Base-by-base conservation (phyloP, 1,284 basidiomycete species). In the Malassezia dermatis region DNA sequence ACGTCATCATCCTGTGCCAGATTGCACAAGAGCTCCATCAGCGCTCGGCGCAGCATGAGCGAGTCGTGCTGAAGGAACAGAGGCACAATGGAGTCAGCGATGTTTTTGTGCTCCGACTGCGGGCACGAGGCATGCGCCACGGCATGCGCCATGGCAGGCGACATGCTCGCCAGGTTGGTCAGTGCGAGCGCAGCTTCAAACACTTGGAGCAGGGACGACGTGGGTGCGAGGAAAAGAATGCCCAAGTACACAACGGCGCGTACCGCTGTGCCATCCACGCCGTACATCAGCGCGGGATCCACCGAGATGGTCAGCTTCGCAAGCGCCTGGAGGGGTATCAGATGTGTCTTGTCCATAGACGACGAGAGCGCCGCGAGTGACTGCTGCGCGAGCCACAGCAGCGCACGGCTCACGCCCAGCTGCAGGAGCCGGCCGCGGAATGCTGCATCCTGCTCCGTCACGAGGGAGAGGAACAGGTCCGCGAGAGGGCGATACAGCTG, bases 131-230 rank as follows among this genome's bases (percentile, higher is more conserved):
- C 45, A 8, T 27, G 43, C 4, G 61, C 63, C n/a, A 69, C 59
- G 8, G 82, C 80, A 17, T 80, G 28, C 10, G 63, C 60, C 23
- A 64, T 37, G 6, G 53, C 53, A 8, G 59, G 55, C 6, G 55
- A 54, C 8, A 69, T 51, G n/a, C 88, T 89, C 1, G 90, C 84
- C 31, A 98, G 77, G 71, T 98, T 98, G 4, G 93, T 98, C 45
- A 98, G 80, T 1, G 90, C 91, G 87, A 98, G 91, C 59, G 90
- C 79, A 3, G 84, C 83, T 75, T 98, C 93, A 68, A 98, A 98
- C 41, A 81, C 81, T 68, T 95, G 89, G 13, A 96, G 78, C 0
- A 88, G 81, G 0, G 81, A 79, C 0, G 82, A 76, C 64, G 86
- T 7, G 19, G 42, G 44, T 8, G 53, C 51, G 4, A 69, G 59